Evolutionary conservation across 2,329 filamentous ascomycete genomes (phyloP), one percentile per base, ranked within the genome.

Genomic region (Sarocladium strictum): DNA sequence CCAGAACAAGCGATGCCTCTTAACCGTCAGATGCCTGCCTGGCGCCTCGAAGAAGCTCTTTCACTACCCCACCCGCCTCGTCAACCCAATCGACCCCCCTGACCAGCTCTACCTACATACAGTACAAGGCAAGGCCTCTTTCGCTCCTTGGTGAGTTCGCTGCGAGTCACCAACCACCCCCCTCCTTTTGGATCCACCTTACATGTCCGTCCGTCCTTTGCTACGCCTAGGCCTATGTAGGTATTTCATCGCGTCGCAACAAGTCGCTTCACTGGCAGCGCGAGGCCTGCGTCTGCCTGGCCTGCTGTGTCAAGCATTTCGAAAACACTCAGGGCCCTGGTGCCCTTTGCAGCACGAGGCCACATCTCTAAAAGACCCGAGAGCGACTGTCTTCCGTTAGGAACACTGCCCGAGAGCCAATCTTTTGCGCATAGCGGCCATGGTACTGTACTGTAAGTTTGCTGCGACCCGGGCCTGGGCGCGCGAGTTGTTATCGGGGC

Each of bases 131-230:
- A 27, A 12, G 43, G 14, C 23, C 21, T 29, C 21, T 12, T 49
- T 43, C 19, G 3, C 38, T 23, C 17, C 11, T 9, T 29, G 17
- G 27, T 51, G 7, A 33, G 33, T 26, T 51, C n/a, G 27, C 47
- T 51, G 47, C 47, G 47, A 51, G 47, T 51, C 47, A 51, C 47
- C n/a, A 35, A 33, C 26, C 47, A 33, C 26, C 26, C 26, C 26
- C 29, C 19, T 32, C n/a, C 23, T 19, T 51, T 10, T 23, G 29
- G 47, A 19, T 23, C 47, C 47, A 51, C 47, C 26, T n/a, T 21
- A n/a, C 26, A 49, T 27, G 43, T 32, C 47, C 19, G 43, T 32
- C 47, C 19, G 29, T 47, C 21, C 43, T 49, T 10, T 35, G 27
- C 14, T 29, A 33, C n/a, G 47, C n/a, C 47, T n/a, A 32, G 29